phyloP scores from a whole-genome alignment of 2,329 filamentous ascomycete species.

The Ceratocystis variospora region DNA sequence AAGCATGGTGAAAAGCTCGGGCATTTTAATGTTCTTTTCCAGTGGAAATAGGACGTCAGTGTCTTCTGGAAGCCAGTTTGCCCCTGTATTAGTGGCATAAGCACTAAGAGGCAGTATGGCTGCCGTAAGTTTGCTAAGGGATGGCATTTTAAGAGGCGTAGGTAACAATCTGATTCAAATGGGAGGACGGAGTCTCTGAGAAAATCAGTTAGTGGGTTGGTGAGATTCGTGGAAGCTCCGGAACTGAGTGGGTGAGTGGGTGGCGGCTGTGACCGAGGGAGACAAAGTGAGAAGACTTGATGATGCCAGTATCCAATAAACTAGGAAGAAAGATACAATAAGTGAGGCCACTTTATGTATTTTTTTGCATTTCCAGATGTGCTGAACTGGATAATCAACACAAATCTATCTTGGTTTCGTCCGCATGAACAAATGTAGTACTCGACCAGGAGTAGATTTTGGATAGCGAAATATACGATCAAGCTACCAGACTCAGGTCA shows the following conservation, averaged over 20 bases:
- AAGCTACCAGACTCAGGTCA: too few relatives aligned
- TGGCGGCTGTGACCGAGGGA: too few relatives aligned
- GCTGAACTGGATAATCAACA: too few relatives aligned
- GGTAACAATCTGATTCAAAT: not conserved
- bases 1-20: conserved; percentile 46
- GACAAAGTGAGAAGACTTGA: not conserved
- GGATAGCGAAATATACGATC: too few relatives aligned
- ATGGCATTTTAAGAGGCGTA: not conserved
- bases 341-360: not conserved
- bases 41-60: conserved; percentile 25
- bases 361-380: not conserved
- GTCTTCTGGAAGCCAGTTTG: conserved; percentile 5
- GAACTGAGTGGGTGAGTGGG: not conserved
- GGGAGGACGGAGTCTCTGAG: too few relatives aligned
- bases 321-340: not conserved
- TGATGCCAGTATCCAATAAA: not conserved
- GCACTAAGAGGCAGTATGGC: not conserved
- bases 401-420: not conserved
- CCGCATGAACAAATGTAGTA: too few relatives aligned
- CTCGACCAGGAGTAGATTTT: too few relatives aligned
- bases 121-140: not conserved
- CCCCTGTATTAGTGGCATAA: not conserved
- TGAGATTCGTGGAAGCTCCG: not conserved
- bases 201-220: too few relatives aligned
- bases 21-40: conserved; percentile 27